Evolutionary conservation across 2,329 filamentous ascomycete genomes (phyloP).

Genomic region (Helminthosporium solani): DNA sequence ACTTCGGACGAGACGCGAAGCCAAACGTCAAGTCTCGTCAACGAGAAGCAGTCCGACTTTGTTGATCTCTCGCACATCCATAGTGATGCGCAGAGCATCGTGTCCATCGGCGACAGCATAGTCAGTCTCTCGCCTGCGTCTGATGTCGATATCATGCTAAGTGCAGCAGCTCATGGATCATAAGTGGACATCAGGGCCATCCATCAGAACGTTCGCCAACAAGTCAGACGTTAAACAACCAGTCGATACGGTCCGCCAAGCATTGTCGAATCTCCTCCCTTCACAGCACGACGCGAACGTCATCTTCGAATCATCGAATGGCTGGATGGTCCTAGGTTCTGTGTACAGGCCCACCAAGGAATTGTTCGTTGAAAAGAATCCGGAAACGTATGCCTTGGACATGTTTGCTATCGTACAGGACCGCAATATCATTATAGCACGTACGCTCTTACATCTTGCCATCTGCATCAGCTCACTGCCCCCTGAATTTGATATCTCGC

Average conservation of each 20-base stretch:
- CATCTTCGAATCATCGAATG: constrained; percentile 39
- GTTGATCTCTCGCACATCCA: constrained; percentile 20
- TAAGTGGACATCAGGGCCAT: constrained; percentile 34
- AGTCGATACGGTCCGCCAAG: constrained; percentile 22
- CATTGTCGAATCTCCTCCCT: constrained; percentile 30
- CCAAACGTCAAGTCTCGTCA: constrained; percentile 18
- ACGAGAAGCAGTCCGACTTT: constrained; percentile 22
- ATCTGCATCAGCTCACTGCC: constrained; percentile 37
- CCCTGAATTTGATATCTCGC: constrained; percentile 30
- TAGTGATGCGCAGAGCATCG: constrained; percentile 27
- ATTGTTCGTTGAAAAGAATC: constrained; percentile 34
- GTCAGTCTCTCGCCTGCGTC: constrained; percentile 20
- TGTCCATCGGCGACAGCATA: constrained; percentile 32
- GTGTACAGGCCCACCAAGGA: constrained; percentile 33
- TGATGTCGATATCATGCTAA: background rate
- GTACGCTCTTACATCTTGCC: constrained; percentile 38
- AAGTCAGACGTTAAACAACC: constrained; percentile 13
- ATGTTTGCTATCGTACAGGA: constrained; percentile 33
- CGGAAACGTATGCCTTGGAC: constrained; percentile 34
- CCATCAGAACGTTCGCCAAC: constrained; percentile 25
- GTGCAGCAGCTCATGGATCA: constrained; percentile 22
- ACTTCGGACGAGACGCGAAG: constrained; percentile 16
- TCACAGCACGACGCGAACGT: constrained; percentile 40
- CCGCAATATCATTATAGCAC: constrained; percentile 32
- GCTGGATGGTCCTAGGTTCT: constrained; percentile 36